Base-by-base conservation (phyloP, 2,329 filamentous ascomycete genomes). In the Pseudogymnoascus destructans region DNA sequence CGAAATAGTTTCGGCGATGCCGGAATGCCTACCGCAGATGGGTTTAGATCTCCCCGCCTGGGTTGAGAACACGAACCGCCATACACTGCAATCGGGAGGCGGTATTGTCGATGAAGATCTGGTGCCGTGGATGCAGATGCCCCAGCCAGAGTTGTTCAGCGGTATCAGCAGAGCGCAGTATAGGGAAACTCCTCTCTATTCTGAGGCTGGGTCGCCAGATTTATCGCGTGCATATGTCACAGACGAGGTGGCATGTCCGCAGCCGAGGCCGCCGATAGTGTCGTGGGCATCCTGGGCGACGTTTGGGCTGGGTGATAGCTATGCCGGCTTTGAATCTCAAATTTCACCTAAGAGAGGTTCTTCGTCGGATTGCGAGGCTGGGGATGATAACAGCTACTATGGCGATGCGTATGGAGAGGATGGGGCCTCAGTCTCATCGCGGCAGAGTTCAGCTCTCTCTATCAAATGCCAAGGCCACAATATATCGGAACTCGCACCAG, bases 151-250 rank as follows among this genome's bases (percentile, higher is more conserved):
- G 9, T 36, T 36, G 9, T 36, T 36, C 33, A 36, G 33, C 33
- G 33, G 33, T 3, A 17, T 36, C n/a, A 36, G 8, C 13, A 36
- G 9, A 17, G 13, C 7, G 1, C n/a, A 36, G 40, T 63, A 64
- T 58, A 63, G 67, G 1, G 66, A 68, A 35, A 63, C 59, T 1
- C 63, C 65, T 35, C 60, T 66, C 11, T 65, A 65, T 33, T 59
- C 55, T 8, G 60, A 64, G 21, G 60, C 61, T 17, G 63, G 61
- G n/a, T 61, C 63, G 10, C 64, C 64, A 8, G 38, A 60, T 6
- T 58, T 59, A 17, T 58, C 59, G 32, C 61, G 60, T 35, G 59
- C 61, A 4, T 64, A 63, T 49, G 59, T 61, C 40, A 58, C 57
- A 2, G 57, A 62, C 25, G 58, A 62, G 3, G 59, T 57, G 33